Base-by-base conservation (phyloP, 1,139 yeast genomes). In the Waltiozyma sp. region DNA sequence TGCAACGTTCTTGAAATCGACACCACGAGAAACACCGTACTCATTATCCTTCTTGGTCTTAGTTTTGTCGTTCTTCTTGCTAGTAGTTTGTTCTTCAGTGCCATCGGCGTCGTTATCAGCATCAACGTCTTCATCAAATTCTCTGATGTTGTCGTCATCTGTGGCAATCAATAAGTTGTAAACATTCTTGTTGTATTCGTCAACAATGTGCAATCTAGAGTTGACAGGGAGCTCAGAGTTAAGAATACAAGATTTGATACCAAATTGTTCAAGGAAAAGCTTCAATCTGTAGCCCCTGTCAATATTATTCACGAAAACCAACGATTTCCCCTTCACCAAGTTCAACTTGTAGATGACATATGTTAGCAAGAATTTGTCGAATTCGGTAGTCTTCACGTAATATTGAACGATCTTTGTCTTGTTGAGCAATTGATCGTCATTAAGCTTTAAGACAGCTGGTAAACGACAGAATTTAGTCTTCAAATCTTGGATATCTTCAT, bases 21-120 rank as follows among this genome's bases (percentile, higher is more conserved):
- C 94, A 56, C 99, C 98, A 63, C 99, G 77, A 28, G 96, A 84
- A 38, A 89, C 96, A 50, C 97, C 95, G 59, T 84, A 91, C 55
- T 91, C 97, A 47, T 69, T 72, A 55, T 80, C 88, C 45, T 69
- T 68, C 47, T 68, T 69, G 2, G 44, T 10, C 34, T 61, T 58
- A 43, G 64, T 66, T n/a, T 57, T 51, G 39, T 61, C 67, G 11
- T 26, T 10, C 45, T 62, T 65, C 46, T 52, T 56, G 47, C 45
- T 56, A 48, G 50, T 18, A 7, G 16, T 52, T 26, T 2, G 34
- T 31, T 31, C 45, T 37, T 45, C 49, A 19, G 53, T 60, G 23
- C 23, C 23, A 11, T 61, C 62, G 7, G 58, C 62, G 4, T 62
- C 69, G 14, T 57, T 64, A 3, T 63, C 70, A 2, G 61, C 70